Evolutionary conservation across 208 protist species (phyloP), one percentile per base, ranked within the genome.

Genomic region (Crithidia expoeki): DNA sequence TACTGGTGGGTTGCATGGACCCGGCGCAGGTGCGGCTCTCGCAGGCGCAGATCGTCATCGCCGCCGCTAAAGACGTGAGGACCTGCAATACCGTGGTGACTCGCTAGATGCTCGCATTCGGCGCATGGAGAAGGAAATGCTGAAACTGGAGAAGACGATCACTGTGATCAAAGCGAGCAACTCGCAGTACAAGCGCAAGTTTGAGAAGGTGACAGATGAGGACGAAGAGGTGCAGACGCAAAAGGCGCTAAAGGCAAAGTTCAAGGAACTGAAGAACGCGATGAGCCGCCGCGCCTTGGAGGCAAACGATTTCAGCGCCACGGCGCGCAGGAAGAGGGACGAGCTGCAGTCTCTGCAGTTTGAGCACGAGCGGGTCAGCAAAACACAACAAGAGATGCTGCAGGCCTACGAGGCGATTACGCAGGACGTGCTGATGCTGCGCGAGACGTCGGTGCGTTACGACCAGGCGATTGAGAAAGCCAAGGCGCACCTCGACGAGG

Each of bases 1-100:
- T 92, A 53, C 73, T 92, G 4, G 71, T 97, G 1, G 87, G 81
- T 19, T 73, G 83, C 42, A 85, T 97, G 77, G 88, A 93, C 68
- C 81, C 86, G 9, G 71, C 81, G 17, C 80, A 87, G 76, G 90
- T 81, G 34, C 65, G 74, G 0, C 72, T 82, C 32, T 82, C 86
- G 44, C 94, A 96, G 71, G 90, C 91, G 17, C 86, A 97, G 72
- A 87, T 88, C 55, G 80, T 97, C 17, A 85, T 97, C 23, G 71
- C 81, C 40, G 80, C 90, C 0, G 93, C 93, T 19, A 92, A 94
- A 60, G 89, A 96, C 81, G 92, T 2, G 94, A 97, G 70, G 78
- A 79, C 30, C 85, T 96, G 53, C 94, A 97, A 72, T 76, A 73
- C 55, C 70, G 84, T 57, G 94, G 90, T 34, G 94, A 96, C 66